A percentile compares a stretch with the other conserved stretches of the same genome.
These are phyloP conservation scores for Wickerhamomyces queroliae DNA, from an alignment of 805 yeast species.

Conservation along the genomic window DNA sequence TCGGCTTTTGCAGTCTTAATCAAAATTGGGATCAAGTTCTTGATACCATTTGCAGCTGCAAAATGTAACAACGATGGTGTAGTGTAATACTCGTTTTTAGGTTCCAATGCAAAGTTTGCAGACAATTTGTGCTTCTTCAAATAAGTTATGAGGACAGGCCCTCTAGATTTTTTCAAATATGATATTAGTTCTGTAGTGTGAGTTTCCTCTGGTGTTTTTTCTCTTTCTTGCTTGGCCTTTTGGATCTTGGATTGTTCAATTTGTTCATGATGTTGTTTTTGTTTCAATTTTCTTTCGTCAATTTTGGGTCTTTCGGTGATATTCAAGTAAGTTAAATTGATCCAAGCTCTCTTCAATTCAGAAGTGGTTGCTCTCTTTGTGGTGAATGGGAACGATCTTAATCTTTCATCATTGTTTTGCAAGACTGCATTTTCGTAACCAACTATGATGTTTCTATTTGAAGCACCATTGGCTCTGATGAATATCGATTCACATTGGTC, in stretches of 20 bases:
- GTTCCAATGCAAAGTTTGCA: slow-evolving; percentile 49
- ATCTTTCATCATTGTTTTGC: slow-evolving; percentile 48
- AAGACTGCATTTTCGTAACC: slow-evolving; percentile 60
- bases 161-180: slow-evolving; percentile 65
- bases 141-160: slow-evolving; percentile 65
- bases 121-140: slow-evolving; percentile 51
- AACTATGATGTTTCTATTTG: slow-evolving; percentile 57
- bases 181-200: slow-evolving; percentile 54
- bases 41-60: slow-evolving; percentile 63
- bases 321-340: slow-evolving; percentile 57
- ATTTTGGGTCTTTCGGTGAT: slow-evolving; percentile 49
- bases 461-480: slow-evolving; percentile 73
- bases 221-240: slow-evolving; percentile 13
- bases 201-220: slow-evolving; percentile 33
- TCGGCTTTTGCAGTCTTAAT: slow-evolving; percentile 63
- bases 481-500: slow-evolving; percentile 63
- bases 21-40: slow-evolving; percentile 59
- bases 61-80: slow-evolving; percentile 77
- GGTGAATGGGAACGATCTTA: slow-evolving; percentile 78
- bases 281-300: slow-evolving; percentile 23
- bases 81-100: slow-evolving; percentile 41
- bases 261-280: slow-evolving; percentile 24
- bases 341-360: slow-evolving; percentile 84
- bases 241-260: slow-evolving; percentile 23
- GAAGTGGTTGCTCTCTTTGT: slow-evolving; percentile 80